phyloP scores from a whole-genome alignment of 2,329 filamentous ascomycete species.

The Fonsecaea nubica region DNA sequence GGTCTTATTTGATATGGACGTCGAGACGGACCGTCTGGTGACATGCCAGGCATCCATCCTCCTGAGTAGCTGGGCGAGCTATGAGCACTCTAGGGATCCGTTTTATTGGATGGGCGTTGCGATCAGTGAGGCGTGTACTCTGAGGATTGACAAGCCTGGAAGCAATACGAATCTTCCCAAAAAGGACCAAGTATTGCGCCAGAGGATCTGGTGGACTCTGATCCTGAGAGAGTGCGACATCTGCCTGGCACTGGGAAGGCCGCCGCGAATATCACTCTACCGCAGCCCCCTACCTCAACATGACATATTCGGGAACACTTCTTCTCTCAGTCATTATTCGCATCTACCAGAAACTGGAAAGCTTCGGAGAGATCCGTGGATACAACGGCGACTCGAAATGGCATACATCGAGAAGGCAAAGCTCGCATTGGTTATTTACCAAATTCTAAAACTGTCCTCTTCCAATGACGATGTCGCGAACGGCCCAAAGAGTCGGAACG shows the following conservation, averaged over 20 bases:
- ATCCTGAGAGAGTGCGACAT: constrained; percentile 21
- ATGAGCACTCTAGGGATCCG: constrained; percentile 10
- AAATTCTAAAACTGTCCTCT: constrained; percentile 5
- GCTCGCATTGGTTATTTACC: constrained; percentile 12
- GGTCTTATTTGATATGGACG: constrained; percentile 23
- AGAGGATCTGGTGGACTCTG: constrained; percentile 19
- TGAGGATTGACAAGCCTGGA: constrained; percentile 9
- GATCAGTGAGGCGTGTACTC: constrained; percentile 13
- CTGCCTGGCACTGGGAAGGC: constrained; percentile 15
- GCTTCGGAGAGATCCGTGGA: constrained; percentile 14
- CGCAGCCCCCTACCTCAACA: constrained; percentile 7
- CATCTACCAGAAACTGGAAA: constrained; percentile 14
- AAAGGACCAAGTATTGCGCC: constrained; percentile 10
- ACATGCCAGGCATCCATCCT: constrained; percentile 21
- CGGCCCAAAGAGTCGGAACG: not conserved
- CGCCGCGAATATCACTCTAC: constrained; percentile 15
- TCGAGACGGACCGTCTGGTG: constrained; percentile 17
- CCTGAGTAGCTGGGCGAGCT: constrained; percentile 18
- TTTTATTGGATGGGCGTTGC: constrained; percentile 21
- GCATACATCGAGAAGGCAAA: constrained; percentile 20
- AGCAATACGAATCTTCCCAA: constrained; percentile 1
- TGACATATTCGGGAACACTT: constrained; percentile 3
- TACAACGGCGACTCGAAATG: constrained; percentile 17
- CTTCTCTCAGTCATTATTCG: constrained; percentile 8
- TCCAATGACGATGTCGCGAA: constrained; percentile 2